Percentiles rank a stretch among this genome's conserved stretches.
Conservation (phyloP, 768 basidiomycete genomes). For the Naganishia kalamii region DNA sequence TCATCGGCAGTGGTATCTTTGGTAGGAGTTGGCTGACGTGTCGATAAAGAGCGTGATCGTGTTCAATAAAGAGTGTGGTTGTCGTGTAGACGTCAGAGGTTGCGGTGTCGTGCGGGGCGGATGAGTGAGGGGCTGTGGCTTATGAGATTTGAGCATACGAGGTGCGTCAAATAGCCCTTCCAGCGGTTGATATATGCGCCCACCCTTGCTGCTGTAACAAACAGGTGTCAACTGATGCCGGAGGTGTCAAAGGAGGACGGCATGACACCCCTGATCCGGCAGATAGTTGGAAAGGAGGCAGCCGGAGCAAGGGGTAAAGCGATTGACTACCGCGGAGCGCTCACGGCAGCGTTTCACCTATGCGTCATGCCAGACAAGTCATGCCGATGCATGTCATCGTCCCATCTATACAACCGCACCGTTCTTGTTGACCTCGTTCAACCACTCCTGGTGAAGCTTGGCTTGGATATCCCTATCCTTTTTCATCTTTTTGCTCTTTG, state of each 20-base stretch:
- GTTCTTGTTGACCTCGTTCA: conserved; percentile 15
- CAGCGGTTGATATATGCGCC: too few relatives aligned
- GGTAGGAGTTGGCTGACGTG: not conserved
- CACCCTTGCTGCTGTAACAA: too few relatives aligned
- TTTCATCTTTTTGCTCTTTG: conserved; percentile 63
- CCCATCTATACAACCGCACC: not conserved
- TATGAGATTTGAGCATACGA: too few relatives aligned
- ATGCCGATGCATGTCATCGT: not conserved
- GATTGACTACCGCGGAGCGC: too few relatives aligned
- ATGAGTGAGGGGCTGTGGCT: too few relatives aligned
- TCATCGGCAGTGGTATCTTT: not conserved
- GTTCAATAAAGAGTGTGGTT: conserved; percentile 4
- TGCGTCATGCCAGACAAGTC: too few relatives aligned
- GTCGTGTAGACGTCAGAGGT: too few relatives aligned
- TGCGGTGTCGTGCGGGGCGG: too few relatives aligned
- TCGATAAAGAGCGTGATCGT: conserved; percentile 9
- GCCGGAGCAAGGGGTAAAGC: not conserved
- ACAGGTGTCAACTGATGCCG: not conserved
- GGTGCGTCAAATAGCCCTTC: too few relatives aligned
- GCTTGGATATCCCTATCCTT: conserved; percentile 70
- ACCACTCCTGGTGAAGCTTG: conserved; percentile 69
- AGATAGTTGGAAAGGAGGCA: not conserved
- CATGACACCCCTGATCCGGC: not conserved
- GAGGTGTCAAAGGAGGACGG: not conserved
- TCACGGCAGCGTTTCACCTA: too few relatives aligned